phyloP scores from a whole-genome alignment of 1,139 yeast species.

The Yarrowia galli region DNA sequence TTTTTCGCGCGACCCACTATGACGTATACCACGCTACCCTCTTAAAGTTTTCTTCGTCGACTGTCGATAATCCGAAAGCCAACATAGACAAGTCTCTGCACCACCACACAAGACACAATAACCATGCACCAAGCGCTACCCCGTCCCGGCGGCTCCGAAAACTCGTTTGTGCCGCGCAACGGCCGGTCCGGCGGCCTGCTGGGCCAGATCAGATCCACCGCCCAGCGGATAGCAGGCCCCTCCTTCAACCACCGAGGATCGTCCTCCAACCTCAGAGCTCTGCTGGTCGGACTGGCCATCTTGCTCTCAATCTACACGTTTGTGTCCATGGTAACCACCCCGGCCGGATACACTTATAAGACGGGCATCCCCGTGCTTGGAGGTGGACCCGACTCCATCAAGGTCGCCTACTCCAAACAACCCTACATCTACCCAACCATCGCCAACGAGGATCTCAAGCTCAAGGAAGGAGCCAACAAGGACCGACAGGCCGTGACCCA shows the following conservation, averaged over 20 bases:
- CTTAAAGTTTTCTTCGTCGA: conserved; percentile 14
- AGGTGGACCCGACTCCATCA: conserved; percentile 30
- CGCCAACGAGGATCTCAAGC: conserved; percentile 36
- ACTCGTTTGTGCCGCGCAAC: conserved; percentile 35
- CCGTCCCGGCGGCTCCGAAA: conserved; percentile 27
- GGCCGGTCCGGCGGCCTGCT: conserved; percentile 31
- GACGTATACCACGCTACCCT: neutral
- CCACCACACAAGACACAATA: conserved; percentile 3
- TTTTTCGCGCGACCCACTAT: neutral
- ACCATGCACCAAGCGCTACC: conserved; percentile 37
- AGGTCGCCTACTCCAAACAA: conserved; percentile 33
- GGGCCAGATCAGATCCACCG: conserved; percentile 32
- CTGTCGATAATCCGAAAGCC: conserved; percentile 11
- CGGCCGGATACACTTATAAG: conserved; percentile 28
- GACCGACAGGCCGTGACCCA: conserved; percentile 26
- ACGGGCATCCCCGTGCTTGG: conserved; percentile 26
- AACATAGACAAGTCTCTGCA: neutral
- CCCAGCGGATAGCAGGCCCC: conserved; percentile 25
- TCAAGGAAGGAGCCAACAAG: conserved; percentile 3
- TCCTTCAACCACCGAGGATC: conserved; percentile 13
- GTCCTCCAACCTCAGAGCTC: conserved; percentile 19
- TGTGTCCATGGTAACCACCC: conserved; percentile 26
- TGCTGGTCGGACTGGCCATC: conserved; percentile 12
- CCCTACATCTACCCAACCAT: conserved; percentile 39
- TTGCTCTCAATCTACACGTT: conserved; percentile 29